Conservation (phyloP, 2,329 filamentous ascomycete species). For the Sporothrix pseudoabietina region DNA sequence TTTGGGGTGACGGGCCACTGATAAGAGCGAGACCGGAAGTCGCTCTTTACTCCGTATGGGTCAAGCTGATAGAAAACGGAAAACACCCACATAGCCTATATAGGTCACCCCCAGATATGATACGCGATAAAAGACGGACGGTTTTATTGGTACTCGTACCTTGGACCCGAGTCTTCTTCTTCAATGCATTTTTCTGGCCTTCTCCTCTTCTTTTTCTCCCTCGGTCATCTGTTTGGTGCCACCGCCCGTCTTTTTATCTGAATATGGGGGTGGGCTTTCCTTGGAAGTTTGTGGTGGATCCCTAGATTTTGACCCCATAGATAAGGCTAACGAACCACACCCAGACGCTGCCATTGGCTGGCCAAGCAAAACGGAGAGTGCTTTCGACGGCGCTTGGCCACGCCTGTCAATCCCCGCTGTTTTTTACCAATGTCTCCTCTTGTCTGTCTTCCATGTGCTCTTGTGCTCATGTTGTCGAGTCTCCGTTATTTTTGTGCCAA, state of each 20-base stretch:
- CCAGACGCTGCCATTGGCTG: conserved; percentile 1
- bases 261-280: conserved; percentile 1
- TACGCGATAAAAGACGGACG: neutral
- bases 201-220: neutral
- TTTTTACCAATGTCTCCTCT: neutral
- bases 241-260: neutral
- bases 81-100: too few species aligned
- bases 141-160: conserved; percentile 7
- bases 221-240: neutral
- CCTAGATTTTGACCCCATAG: neutral
- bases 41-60: neutral
- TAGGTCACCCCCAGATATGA: neutral
- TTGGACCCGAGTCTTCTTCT: too few species aligned
- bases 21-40: neutral
- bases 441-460: neutral
- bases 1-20: neutral
- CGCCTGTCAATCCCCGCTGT: neutral
- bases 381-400: neutral
- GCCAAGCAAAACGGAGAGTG: neutral
- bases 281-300: neutral
- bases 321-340: conserved; percentile 7
- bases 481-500: neutral
- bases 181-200: neutral
- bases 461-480: neutral
- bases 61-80: neutral